These are phyloP conservation scores for Fusarium algeriense DNA, from an alignment of 2,329 filamentous ascomycete genomes.

Conservation along the genomic window DNA sequence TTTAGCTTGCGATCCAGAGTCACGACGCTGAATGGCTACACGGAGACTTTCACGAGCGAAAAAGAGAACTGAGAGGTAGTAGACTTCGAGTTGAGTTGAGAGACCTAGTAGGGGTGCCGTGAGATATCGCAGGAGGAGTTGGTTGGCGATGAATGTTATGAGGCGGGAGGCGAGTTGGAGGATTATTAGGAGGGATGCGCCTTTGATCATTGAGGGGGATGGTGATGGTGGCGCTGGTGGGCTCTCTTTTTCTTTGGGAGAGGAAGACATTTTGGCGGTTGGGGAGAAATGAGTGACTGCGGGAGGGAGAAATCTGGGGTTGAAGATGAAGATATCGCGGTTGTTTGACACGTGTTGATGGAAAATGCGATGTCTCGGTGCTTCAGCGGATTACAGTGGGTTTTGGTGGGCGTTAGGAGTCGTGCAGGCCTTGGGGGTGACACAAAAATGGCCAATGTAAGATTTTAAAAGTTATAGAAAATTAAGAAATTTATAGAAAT, in stretches of 20 bases:
- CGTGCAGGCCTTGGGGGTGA: not conserved
- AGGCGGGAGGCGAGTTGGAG: conserved; percentile 90
- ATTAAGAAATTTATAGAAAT: too few species aligned
- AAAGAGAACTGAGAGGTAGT: conserved; percentile 92
- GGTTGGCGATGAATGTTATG: conserved; percentile 92
- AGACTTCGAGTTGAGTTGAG: conserved; percentile 91
- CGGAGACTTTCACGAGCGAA: conserved; percentile 93
- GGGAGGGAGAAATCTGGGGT: not conserved
- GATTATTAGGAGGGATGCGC: conserved; percentile 86
- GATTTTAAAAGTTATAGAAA: too few species aligned
- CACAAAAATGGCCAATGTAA: too few species aligned
- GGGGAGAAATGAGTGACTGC: not conserved
- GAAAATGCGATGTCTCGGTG: not conserved
- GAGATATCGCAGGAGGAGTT: conserved; percentile 87
- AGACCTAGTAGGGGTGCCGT: conserved; percentile 88
- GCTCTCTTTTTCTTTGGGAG: not conserved
- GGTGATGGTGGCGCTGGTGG: not conserved
- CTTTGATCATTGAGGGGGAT: conserved; percentile 65
- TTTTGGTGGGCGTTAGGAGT: not conserved
- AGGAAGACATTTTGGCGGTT: conserved; percentile 11
- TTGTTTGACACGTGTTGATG: conserved; percentile 35
- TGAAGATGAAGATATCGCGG: conserved; percentile 1
- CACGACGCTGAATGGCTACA: conserved; percentile 87
- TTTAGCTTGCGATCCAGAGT: conserved; percentile 26
- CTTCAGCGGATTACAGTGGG: conserved; percentile 23